Evolutionary conservation across 257 asterid genomes (phyloP), one percentile per base, ranked within the genome.

Genomic region (Coffea canephora): DNA sequence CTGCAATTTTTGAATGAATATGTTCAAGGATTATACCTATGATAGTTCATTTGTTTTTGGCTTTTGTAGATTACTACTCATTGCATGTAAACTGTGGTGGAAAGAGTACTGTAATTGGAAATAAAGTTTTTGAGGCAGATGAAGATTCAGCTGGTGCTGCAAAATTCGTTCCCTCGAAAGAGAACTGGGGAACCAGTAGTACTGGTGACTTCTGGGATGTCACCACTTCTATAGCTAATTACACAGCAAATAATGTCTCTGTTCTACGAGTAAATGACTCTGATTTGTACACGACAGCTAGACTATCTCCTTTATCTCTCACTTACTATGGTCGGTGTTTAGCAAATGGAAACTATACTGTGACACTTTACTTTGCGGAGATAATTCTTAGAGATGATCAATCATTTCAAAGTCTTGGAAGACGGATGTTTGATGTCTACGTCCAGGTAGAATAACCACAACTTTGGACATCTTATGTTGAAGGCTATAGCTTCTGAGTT

Each of bases 81-180:
- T 79, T 91, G 71, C 83, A 88, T 84, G 83, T 91, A 69, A 91
- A 91, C 67, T 91, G 96, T 83, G 96, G 90, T 39, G 92, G 93
- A 71, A 34, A 12, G 62, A 50, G 12, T 25, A 73, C 67, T 25
- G 67, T 0, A 52, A 62, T 78, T 54, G 91, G 91, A 25, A 69
- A 86, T 16, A 84, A 73, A 55, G 31, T 21, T 62, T 91, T 59
- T 41, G 89, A 85, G 71, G 91, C 81, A 12, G 92, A 91, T 77
- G 86, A 72, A 74, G 86, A 67, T 43, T 50, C 87, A 19, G 73
- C 69, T 23, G 91, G 90, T 69, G 52, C 86, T n/a, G 89, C 86
- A 55, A 87, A 82, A 43, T 87, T 89, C 54, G 80, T 76, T 49
- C 77, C 27, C 54, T 8, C 78, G 11, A 52, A 25, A 34, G 79